Base-by-base conservation (phyloP, 2,329 filamentous ascomycete genomes). In the Sporothrix schenckii region DNA sequence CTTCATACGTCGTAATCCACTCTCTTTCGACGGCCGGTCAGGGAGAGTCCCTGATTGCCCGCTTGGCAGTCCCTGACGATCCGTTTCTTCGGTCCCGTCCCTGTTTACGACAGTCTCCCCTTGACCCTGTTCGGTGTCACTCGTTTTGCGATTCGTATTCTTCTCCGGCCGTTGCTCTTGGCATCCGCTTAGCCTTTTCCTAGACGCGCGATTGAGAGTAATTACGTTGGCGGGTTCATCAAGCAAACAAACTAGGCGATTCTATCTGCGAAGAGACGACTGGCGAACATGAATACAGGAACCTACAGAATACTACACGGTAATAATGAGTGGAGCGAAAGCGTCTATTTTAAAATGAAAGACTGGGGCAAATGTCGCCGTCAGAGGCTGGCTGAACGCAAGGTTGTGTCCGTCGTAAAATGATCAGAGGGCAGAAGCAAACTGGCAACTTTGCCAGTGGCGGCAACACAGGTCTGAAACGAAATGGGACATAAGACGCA, bases 51-150 rank as follows among this genome's bases (percentile, higher is more conserved):
- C 53, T 68, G 52, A 68, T 68, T 68, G 53, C 21, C 52, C 52
- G n/a, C 52, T 68, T 58, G 66, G 52, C 66, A 30, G 34, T 56
- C 52, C 49, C 63, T 34, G 44, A 50, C 44, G 61, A 34, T 65
- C 61, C 30, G 65, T 67, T 54, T 54, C n/a, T 41, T 39, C 30
- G n/a, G 39, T 21, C 65, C 65, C 61, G 61, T 50, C 47, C 61
- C 24, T 65, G 47, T 63, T 63, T 13, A 63, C 58, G 58, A 61
- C 16, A 11, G 16, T 16, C 41, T 24, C 13, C 47, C 58, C 58
- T 61, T 39, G 30, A 61, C 56, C n/a, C 21, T 41, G 34, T 3
- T 11, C 30, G 56, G 39, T 19, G 56, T 41, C 56, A 60, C 34
- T 41, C 34, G 34, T 6, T 34, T 39, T 39, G 56, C 56, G n/a